These are phyloP conservation scores for Isabelozyma heimii DNA, from an alignment of 805 yeast species.

Conservation along the genomic window DNA sequence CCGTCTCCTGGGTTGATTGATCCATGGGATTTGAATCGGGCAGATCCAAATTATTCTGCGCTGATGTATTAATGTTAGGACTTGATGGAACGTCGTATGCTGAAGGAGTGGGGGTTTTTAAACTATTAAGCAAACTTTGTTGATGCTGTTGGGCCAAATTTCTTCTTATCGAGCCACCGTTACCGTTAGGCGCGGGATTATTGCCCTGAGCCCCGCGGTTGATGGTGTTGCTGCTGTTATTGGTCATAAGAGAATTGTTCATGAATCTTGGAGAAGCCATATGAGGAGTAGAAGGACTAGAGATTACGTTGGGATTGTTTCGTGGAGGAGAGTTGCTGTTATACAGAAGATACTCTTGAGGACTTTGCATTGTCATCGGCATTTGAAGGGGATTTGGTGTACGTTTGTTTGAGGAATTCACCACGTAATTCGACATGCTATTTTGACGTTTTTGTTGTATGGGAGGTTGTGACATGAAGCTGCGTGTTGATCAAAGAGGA, in stretches of 20 bases:
- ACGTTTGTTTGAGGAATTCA: slow-evolving; percentile 33
- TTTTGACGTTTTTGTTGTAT: slow-evolving; percentile 39
- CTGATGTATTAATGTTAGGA: slow-evolving; percentile 27
- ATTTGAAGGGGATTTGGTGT: slow-evolving; percentile 22
- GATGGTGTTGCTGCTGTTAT: slow-evolving; percentile 6
- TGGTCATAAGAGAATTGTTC: not conserved
- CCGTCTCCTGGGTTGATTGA: not conserved
- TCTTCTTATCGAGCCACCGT: slow-evolving; percentile 10
- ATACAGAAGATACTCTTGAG: not conserved
- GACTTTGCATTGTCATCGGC: slow-evolving; percentile 8
- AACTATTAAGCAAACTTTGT: slow-evolving; percentile 6
- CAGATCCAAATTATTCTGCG: slow-evolving; percentile 38
- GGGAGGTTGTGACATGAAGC: not conserved
- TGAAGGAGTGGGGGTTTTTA: slow-evolving; percentile 41
- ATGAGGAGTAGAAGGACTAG: slow-evolving; percentile 1
- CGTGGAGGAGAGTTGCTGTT: not conserved
- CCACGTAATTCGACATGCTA: slow-evolving; percentile 33
- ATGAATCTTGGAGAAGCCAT: slow-evolving; percentile 6
- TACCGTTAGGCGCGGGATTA: not conserved
- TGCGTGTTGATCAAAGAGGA: too few species aligned
- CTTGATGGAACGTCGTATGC: slow-evolving; percentile 40
- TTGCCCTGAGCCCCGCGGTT: not conserved
- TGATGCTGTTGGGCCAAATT: slow-evolving; percentile 13
- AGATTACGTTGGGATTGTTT: not conserved
- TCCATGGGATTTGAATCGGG: slow-evolving; percentile 35